phyloP scores from a whole-genome alignment of 2,329 filamentous ascomycete species.

The Fusarium guadeloupense region DNA sequence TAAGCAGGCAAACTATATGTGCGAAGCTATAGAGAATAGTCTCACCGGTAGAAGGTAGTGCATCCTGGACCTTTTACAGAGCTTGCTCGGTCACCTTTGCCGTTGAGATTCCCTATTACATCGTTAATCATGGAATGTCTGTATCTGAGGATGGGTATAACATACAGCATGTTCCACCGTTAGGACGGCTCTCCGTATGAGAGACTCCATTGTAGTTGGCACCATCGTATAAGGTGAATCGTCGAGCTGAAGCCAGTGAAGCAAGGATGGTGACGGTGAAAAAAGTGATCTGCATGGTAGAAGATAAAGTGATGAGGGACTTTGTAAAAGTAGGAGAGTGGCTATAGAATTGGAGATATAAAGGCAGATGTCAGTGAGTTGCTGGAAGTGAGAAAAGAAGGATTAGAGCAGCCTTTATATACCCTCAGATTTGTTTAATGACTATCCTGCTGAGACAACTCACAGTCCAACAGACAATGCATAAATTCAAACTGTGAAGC shows the following conservation, averaged over 20 bases:
- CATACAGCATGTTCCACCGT: neutral
- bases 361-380: too few species aligned
- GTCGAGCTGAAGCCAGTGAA: neutral
- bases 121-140: neutral
- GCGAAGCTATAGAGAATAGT: neutral
- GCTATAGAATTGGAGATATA: too few species aligned
- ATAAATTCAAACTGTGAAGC: too few species aligned
- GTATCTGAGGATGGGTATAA: neutral
- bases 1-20: neutral
- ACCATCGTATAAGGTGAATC: neutral
- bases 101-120: neutral
- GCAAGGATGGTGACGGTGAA: neutral
- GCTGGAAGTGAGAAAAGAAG: too few species aligned
- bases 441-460: too few species aligned
- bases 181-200: neutral
- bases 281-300: neutral
- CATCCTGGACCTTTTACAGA: neutral
- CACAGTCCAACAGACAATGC: too few species aligned
- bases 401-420: too few species aligned
- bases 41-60: neutral
- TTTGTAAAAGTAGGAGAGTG: too few species aligned
- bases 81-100: neutral
- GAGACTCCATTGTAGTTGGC: neutral
- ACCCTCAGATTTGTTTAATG: too few species aligned
- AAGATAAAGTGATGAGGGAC: too few species aligned